phyloP scores from a whole-genome alignment of 208 protist species.

The Herpetomonas samuelpessoai region DNA sequence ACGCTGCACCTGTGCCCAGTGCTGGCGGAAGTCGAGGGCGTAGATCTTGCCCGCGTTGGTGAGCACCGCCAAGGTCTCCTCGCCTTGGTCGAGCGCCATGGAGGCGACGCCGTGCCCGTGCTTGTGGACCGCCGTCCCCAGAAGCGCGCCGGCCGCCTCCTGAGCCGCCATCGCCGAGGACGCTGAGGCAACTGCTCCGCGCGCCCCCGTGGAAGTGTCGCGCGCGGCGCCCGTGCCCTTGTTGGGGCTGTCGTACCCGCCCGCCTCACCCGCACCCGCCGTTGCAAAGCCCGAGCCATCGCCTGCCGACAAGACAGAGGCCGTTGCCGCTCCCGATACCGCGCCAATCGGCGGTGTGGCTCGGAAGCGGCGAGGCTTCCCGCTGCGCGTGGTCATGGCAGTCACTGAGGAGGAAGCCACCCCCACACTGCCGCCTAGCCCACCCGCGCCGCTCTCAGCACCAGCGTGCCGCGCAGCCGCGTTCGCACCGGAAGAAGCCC shows the following conservation, averaged over 20 bases:
- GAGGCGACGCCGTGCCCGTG: slow-evolving; percentile 37
- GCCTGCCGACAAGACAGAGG: too few relatives aligned
- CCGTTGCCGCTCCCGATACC: neutral
- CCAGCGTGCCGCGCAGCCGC: too few relatives aligned
- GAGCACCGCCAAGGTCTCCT: slow-evolving; percentile 62
- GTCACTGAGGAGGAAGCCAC: too few relatives aligned
- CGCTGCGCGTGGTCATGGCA: slow-evolving; percentile 1
- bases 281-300: too few relatives aligned
- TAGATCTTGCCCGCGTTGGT: slow-evolving; percentile 65
- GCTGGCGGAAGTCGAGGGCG: slow-evolving; percentile 44
- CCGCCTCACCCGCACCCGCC: neutral
- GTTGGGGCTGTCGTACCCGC: too few relatives aligned
- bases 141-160: slow-evolving; percentile 8
- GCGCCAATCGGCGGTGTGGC: neutral
- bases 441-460: too few relatives aligned
- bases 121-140: neutral
- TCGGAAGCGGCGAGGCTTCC: neutral
- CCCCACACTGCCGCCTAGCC: too few relatives aligned
- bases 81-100: slow-evolving; percentile 64
- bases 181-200: slow-evolving; percentile 3
- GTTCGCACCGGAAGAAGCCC: neutral
- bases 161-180: slow-evolving; percentile 3
- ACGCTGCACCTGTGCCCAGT: slow-evolving; percentile 34
- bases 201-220: neutral
- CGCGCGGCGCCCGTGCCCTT: neutral